A percentile compares a stretch with the other conserved stretches of the same genome.
Evolutionary conservation across 208 protist genomes (phyloP).

Genomic region (Leishmania mexicana): DNA sequence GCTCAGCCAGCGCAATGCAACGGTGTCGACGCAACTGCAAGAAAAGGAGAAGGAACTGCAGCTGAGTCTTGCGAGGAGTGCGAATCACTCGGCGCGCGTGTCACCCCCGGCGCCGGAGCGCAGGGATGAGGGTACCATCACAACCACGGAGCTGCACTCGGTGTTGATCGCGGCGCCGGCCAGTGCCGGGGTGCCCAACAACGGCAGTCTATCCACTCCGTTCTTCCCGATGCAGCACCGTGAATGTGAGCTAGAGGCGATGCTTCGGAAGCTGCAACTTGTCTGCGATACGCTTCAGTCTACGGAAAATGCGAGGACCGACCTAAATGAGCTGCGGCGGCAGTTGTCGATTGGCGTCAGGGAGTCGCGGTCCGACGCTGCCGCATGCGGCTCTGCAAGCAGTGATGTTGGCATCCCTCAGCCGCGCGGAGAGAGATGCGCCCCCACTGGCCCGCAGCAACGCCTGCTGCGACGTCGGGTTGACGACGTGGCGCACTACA

Average conservation of each 20-base stretch:
- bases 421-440: neutral
- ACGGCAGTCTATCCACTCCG: neutral
- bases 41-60: conserved; percentile 19
- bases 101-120: conserved; percentile 1
- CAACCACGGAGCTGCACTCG: neutral
- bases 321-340: conserved; percentile 19
- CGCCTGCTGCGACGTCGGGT: conserved; percentile 5
- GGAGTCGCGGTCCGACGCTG: neutral
- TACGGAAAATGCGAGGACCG: neutral
- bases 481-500: conserved; percentile 6
- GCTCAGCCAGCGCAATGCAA: conserved; percentile 42
- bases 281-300: conserved; percentile 5
- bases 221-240: neutral
- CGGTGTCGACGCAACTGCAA: conserved; percentile 27
- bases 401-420: neutral
- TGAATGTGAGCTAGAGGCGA: conserved; percentile 9
- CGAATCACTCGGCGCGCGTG: neutral
- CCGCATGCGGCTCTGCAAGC: neutral
- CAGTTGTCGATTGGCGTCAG: neutral
- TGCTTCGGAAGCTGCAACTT: conserved; percentile 21
- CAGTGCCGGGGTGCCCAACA: neutral
- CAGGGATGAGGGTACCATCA: conserved; percentile 11
- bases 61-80: neutral
- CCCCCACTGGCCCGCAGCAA: neutral
- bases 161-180: neutral